phyloP scores from a whole-genome alignment of 352 stramenopile genomes.

The Phytophthora citricola region DNA sequence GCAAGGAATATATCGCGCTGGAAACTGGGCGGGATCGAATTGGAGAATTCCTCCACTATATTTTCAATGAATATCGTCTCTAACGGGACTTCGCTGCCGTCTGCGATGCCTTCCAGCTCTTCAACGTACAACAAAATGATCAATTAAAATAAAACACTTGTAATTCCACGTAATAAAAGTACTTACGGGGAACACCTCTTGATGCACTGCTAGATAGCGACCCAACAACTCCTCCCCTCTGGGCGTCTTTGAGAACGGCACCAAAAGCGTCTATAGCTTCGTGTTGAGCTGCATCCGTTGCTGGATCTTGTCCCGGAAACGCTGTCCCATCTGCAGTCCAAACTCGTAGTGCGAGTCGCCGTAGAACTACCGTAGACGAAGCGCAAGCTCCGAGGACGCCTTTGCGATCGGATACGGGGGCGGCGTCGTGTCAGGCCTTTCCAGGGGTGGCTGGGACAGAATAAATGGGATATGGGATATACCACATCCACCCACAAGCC shows the following conservation, averaged over 20 bases:
- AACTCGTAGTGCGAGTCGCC: slow-evolving; percentile 76
- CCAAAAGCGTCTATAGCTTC: slow-evolving; percentile 65
- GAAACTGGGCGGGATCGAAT: slow-evolving; percentile 57
- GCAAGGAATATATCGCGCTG: slow-evolving; percentile 26
- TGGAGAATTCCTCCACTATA: slow-evolving; percentile 77
- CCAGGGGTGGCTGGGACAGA: too few species aligned
- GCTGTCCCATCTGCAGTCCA: slow-evolving; percentile 51
- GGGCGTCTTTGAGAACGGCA: slow-evolving; percentile 58
- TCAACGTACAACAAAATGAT: slow-evolving; percentile 64
- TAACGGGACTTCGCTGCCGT: slow-evolving; percentile 65
- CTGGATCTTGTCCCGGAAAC: slow-evolving; percentile 60
- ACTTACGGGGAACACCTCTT: slow-evolving; percentile 60
- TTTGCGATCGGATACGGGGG: too few species aligned
- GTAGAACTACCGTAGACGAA: slow-evolving; percentile 24
- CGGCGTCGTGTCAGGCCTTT: too few species aligned
- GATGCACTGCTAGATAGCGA: slow-evolving; percentile 57
- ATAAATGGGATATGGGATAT: too few species aligned
- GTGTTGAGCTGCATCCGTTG: slow-evolving; percentile 45
- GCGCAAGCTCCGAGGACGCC: too few species aligned
- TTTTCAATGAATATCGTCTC: slow-evolving; percentile 78
- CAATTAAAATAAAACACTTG: not conserved
- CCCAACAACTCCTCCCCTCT: slow-evolving; percentile 46
- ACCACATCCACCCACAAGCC: too few species aligned
- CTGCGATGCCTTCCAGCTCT: slow-evolving; percentile 65
- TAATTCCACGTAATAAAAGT: not conserved